Evolutionary conservation across 805 yeast genomes (phyloP).

Genomic region (Wickerhamiella brachini): DNA sequence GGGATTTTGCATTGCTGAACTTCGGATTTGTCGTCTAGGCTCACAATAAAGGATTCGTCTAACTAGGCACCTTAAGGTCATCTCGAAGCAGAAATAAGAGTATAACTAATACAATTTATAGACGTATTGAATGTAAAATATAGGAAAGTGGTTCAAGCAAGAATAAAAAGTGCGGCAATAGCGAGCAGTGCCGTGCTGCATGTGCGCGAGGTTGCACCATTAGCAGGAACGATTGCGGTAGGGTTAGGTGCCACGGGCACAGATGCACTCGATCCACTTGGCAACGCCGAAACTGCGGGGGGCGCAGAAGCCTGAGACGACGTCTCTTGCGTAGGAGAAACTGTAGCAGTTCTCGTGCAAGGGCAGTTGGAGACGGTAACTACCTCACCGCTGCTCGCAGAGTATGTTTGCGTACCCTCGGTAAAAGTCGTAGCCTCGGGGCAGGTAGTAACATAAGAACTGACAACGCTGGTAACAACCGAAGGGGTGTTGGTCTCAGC

Average conservation of each 20-base stretch:
- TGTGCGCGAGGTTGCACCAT: background rate
- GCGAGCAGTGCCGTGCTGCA: background rate
- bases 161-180: background rate
- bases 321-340: background rate
- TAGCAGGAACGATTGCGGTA: background rate
- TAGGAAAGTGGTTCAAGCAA: background rate
- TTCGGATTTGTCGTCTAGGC: too few species aligned
- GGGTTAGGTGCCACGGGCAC: background rate
- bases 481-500: conserved; percentile 48
- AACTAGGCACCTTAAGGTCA: too few species aligned
- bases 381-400: conserved; percentile 10
- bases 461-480: conserved; percentile 39
- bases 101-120: background rate
- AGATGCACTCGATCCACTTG: background rate
- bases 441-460: conserved; percentile 9
- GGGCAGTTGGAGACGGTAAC: conserved; percentile 12
- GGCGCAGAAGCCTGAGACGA: background rate
- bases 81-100: background rate
- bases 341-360: background rate
- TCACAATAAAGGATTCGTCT: too few species aligned
- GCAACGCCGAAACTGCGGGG: background rate
- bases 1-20: too few species aligned
- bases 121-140: background rate
- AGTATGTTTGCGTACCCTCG: conserved; percentile 10
- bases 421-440: conserved; percentile 9